Percentiles rank a stretch among this genome's conserved stretches.
Conservation (phyloP, 352 stramenopile species). For the Elongisporangium senticosum region DNA sequence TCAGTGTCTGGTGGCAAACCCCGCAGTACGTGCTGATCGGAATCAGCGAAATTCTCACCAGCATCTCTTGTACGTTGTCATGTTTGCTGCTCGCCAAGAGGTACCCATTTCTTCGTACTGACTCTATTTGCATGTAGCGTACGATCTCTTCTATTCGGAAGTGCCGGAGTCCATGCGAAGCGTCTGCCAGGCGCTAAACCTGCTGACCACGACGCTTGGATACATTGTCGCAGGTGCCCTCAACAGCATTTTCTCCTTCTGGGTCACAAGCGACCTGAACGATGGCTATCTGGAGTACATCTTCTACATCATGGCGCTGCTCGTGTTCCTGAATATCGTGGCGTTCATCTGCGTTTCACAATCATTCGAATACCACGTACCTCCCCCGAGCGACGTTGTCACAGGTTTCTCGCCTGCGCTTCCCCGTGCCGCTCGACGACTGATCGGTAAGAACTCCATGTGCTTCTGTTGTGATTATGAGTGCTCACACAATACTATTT, state of each 20-base stretch:
- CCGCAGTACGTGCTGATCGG: slow-evolving; percentile 89
- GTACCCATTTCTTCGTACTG: background rate
- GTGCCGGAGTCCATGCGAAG: slow-evolving; percentile 89
- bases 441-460: slow-evolving; percentile 5
- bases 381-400: slow-evolving; percentile 31
- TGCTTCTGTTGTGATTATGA: background rate
- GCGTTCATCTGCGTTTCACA: slow-evolving; percentile 64
- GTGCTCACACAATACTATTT: background rate
- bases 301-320: slow-evolving; percentile 75
- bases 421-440: slow-evolving; percentile 36
- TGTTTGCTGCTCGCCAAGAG: background rate
- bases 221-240: slow-evolving; percentile 77
- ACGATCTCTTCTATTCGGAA: slow-evolving; percentile 92
- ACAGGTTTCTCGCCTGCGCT: slow-evolving; percentile 63
- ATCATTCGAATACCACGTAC: slow-evolving; percentile 78
- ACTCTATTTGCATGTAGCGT: slow-evolving; percentile 29
- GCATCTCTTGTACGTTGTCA: slow-evolving; percentile 77
- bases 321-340: slow-evolving; percentile 60
- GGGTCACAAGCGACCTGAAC: slow-evolving; percentile 89
- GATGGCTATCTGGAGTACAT: slow-evolving; percentile 87
- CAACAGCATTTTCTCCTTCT: slow-evolving; percentile 88
- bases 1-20: slow-evolving; percentile 89
- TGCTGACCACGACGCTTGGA: slow-evolving; percentile 87
- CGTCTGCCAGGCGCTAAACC: slow-evolving; percentile 86
- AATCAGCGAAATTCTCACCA: slow-evolving; percentile 86